These are phyloP conservation scores for Tolypocladium guangdongense DNA, from an alignment of 2,329 filamentous ascomycete genomes.

Conservation along the genomic window DNA sequence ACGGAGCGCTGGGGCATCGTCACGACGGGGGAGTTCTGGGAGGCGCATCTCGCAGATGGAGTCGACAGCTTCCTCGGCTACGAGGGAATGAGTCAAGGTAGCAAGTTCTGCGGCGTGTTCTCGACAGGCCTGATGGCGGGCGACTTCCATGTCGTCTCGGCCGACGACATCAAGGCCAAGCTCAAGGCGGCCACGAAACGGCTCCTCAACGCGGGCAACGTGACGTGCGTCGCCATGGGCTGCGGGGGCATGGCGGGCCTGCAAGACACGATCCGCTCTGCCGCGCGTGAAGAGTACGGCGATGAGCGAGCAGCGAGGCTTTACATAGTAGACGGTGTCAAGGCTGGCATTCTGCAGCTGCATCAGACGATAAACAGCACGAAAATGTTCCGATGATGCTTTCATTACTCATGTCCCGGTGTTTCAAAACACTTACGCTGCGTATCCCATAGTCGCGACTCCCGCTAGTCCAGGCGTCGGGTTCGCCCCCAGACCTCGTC, in stretches of 20 bases:
- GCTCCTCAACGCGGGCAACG: constrained; percentile 45
- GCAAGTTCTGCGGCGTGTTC: constrained; percentile 65
- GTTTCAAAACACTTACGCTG: neutral
- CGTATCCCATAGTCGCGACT: neutral
- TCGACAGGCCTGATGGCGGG: constrained; percentile 72
- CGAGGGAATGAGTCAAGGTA: constrained; percentile 18
- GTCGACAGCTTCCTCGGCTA: constrained; percentile 53
- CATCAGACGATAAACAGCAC: constrained; percentile 40
- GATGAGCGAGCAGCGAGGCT: constrained; percentile 4
- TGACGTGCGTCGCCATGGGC: constrained; percentile 68
- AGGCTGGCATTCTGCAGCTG: constrained; percentile 54
- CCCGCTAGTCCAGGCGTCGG: constrained; percentile 36
- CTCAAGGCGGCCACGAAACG: constrained; percentile 60
- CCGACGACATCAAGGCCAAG: constrained; percentile 50
- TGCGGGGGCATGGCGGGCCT: constrained; percentile 89
- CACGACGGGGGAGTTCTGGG: constrained; percentile 79
- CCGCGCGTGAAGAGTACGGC: constrained; percentile 44
- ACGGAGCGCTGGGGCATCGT: constrained; percentile 68
- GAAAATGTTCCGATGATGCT: constrained; percentile 21
- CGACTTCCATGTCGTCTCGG: constrained; percentile 63
- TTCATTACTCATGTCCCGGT: neutral
- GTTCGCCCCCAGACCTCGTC: constrained; percentile 86
- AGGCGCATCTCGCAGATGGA: constrained; percentile 55
- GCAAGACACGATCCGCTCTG: constrained; percentile 62
- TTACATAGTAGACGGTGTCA: constrained; percentile 70